A percentile compares a stretch with the other conserved stretches of the same genome.
phyloP scores from a whole-genome alignment of 805 yeast species.

The Wickerhamiella lipophila region DNA sequence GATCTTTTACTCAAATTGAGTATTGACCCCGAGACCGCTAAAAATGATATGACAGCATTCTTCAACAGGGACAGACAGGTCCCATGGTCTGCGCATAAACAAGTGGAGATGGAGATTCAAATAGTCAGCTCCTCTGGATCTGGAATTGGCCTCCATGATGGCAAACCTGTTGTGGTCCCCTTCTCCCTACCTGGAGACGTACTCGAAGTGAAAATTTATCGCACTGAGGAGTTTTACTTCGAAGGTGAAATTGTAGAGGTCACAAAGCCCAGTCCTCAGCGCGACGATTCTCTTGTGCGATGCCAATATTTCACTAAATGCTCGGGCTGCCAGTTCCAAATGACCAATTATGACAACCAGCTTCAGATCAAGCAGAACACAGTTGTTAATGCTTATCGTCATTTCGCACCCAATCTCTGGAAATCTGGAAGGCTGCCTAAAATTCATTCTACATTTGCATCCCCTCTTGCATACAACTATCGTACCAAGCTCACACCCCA shows the following conservation, averaged over 20 bases:
- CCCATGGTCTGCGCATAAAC: constrained; percentile 40
- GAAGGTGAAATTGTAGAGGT: constrained; percentile 62
- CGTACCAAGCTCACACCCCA: constrained; percentile 95
- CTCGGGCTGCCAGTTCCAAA: constrained; percentile 91
- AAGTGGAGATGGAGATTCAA: constrained; percentile 46
- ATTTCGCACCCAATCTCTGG: constrained; percentile 39
- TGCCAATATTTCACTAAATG: constrained; percentile 85
- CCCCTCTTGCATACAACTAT: constrained; percentile 66
- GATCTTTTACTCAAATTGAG: constrained; percentile 38
- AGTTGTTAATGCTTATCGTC: constrained; percentile 67
- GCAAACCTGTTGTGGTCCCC: constrained; percentile 71
- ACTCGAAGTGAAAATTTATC: constrained; percentile 57
- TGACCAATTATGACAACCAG: constrained; percentile 60
- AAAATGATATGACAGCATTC: constrained; percentile 53
- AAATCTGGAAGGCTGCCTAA: constrained; percentile 36
- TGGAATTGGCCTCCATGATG: constrained; percentile 59
- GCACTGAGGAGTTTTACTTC: constrained; percentile 60
- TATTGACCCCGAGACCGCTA: constrained; percentile 34
- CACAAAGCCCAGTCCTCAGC: constrained; percentile 32
- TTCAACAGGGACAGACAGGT: constrained; percentile 37
- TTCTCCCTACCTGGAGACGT: constrained; percentile 80
- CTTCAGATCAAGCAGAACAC: constrained; percentile 59
- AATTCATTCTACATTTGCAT: constrained; percentile 51
- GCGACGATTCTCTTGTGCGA: constrained; percentile 47
- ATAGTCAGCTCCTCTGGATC: constrained; percentile 70